A percentile compares a stretch with the other conserved stretches of the same genome.
Evolutionary conservation across 805 yeast species (phyloP).

Genomic region (Starmerella apicola): DNA sequence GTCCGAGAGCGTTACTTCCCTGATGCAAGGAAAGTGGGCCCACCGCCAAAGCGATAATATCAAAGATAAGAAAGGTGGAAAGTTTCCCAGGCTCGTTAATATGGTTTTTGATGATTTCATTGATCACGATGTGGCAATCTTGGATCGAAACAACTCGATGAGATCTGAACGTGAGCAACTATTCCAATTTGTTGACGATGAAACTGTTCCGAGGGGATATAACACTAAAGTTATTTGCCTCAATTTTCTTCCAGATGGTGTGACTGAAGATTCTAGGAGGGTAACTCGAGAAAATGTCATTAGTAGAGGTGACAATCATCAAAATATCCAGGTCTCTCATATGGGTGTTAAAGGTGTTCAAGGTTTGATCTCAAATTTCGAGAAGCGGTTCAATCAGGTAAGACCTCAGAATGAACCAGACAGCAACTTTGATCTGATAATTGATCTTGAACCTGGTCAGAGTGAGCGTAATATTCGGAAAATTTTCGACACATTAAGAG

Average conservation of each 20-base stretch:
- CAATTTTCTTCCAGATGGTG: slow-evolving; percentile 43
- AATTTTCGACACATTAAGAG: slow-evolving; percentile 32
- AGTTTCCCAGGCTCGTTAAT: slow-evolving; percentile 17
- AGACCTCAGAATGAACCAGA: slow-evolving; percentile 44
- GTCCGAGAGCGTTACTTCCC: slow-evolving; percentile 41
- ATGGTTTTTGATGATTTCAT: slow-evolving; percentile 26
- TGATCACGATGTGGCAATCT: slow-evolving; percentile 40
- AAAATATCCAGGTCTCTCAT: slow-evolving; percentile 44
- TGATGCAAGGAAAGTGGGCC: slow-evolving; percentile 48
- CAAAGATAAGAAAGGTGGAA: slow-evolving; percentile 24
- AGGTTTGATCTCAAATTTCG: slow-evolving; percentile 62
- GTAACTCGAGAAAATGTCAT: slow-evolving; percentile 49
- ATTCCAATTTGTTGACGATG: slow-evolving; percentile 39
- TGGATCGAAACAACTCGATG: slow-evolving; percentile 78
- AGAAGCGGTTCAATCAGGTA: slow-evolving; percentile 55
- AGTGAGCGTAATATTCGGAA: slow-evolving; percentile 34
- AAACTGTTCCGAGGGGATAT: slow-evolving; percentile 33
- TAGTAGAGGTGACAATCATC: slow-evolving; percentile 77
- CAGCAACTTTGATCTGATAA: slow-evolving; percentile 47
- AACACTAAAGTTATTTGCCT: slow-evolving; percentile 52
- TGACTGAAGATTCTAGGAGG: slow-evolving; percentile 33
- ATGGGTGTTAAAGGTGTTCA: slow-evolving; percentile 40
- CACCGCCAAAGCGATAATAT: slow-evolving; percentile 76
- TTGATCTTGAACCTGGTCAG: slow-evolving; percentile 39
- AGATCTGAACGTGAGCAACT: slow-evolving; percentile 55